Evolutionary conservation across 2,329 filamentous ascomycete genomes (phyloP), one percentile per base, ranked within the genome.

Genomic region (Dichotomopilus funicola): DNA sequence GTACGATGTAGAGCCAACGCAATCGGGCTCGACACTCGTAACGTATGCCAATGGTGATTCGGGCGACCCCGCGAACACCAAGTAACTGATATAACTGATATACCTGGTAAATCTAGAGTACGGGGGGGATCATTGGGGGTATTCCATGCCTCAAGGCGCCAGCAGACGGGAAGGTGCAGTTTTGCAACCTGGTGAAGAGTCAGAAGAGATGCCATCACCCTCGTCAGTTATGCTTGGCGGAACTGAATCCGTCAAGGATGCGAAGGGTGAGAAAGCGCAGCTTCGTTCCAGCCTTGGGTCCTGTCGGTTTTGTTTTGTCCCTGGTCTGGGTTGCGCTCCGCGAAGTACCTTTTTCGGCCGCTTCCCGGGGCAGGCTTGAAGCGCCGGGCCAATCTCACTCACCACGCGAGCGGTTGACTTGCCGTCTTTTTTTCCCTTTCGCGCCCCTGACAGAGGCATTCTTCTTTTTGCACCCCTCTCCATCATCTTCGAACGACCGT

Each of bases 311-410:
- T 56, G 56, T 53, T 55, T 53, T 55, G 55, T 56, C 51, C 59
- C 58, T 55, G 53, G 58, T 36, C 50, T 48, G 56, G 45, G 45
- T 55, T 54, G 53, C 57, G 51, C 27, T 42, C 44, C 13, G 38
- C 31, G n/a, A 41, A 13, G 46, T 13, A 35, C 19, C 42, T 43
- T 38, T 33, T 45, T 49, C 49, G 40, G 41, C 36, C 31, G 31
- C 41, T 51, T 54, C 57, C 57, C 50, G 19, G 19, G 19, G 19
- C 19, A 48, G 53, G 27, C 52, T 43, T 53, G 31, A 47, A 49
- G 44, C 54, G 50, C 33, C 54, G 12, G 56, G 57, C 62, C 62
- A 64, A 63, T 63, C 61, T 61, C 58, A 13, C 8, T 8, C 37
- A 48, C 49, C 49, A 41, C 44, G 50, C 49, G 49, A 46, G 34